Percentiles rank a stretch among this genome's conserved stretches.
Evolutionary conservation across 441 rosid genomes (phyloP).

Genomic region (Adansonia grandidieri): DNA sequence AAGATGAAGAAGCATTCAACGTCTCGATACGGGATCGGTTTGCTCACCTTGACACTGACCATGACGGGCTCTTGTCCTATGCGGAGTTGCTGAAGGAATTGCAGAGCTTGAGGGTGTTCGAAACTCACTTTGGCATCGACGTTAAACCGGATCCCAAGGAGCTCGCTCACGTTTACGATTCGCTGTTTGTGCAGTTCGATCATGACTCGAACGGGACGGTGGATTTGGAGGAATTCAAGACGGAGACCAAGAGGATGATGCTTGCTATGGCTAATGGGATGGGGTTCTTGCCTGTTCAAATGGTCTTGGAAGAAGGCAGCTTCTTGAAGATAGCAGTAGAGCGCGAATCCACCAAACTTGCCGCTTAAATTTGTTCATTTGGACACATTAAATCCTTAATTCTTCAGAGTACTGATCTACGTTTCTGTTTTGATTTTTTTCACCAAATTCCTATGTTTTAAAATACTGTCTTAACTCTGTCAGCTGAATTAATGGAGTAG

Average conservation of each 20-base stretch:
- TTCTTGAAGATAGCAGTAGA: no score
- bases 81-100: conserved; percentile 23
- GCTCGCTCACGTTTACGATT: conserved; percentile 34
- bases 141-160: conserved; percentile 32
- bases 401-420: neutral
- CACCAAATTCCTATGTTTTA: neutral
- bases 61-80: conserved; percentile 40
- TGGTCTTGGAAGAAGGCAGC: no score
- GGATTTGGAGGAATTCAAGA: no score
- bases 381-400: neutral
- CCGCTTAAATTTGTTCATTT: neutral
- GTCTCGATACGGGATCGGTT: conserved; percentile 31
- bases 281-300: no score
- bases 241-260: no score
- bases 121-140: conserved; percentile 37
- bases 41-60: conserved; percentile 25
- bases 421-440: neutral
- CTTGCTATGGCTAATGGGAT: no score
- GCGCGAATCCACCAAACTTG: neutral
- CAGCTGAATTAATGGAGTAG: neutral
- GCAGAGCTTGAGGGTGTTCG: conserved; percentile 44
- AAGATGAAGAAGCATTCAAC: conserved; percentile 48
- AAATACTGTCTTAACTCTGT: neutral
- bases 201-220: no score
- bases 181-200: conserved; percentile 34